Evolutionary conservation across 495 filamentous ascomycete species (phyloP), one percentile per base, ranked within the genome.

Genomic region (Geoglossum glabrum): DNA sequence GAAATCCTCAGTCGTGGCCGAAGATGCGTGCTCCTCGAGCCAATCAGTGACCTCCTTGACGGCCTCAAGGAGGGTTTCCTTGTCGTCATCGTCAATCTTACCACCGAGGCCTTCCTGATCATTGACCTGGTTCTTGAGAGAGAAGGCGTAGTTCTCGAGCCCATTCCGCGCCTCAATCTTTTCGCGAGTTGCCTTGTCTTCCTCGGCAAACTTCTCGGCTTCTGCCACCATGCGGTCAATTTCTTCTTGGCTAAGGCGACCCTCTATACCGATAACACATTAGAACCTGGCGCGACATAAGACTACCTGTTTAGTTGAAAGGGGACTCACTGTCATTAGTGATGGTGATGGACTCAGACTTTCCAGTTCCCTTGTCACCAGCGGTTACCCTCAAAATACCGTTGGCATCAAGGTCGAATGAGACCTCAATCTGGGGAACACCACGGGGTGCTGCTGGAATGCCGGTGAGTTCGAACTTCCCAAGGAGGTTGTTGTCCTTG

Each of bases 1-100:
- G 64, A 96, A 96, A 75, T 97, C 92, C 76, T 97, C 93, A 56
- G 82, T 76, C 60, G 77, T 79, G 59, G 92, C 92, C 54, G 85
- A 85, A 59, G 80, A 79, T 61, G 80, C 89, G 74, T 96, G 92
- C 80, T 96, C 89, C 64, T 97, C 90, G 54, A 98, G 83, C 92
- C 92, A 99, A 67, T 96, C 93, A 61, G 82, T 83, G 57, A 90
- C 77, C 75, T 97, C 92, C 85, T 96, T 97, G 73, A 99, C 85
- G 61, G 92, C 92, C 58, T 95, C 87, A 62, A 96, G 74, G 64
- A 97, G 85, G 64, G 87, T 81, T 73, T 99, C 89, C 84, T 97
- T 99, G 79, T 99, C 93, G 60, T 97, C 92, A 61, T 94, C 92
- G 55, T 89, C 86, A 68, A 99, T 95, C 83, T 96, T 94, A 71